Percentiles rank a stretch among this genome's conserved stretches.
These are phyloP conservation scores for Rhodofomes roseus DNA, from an alignment of 1,284 basidiomycete genomes.

Conservation along the genomic window DNA sequence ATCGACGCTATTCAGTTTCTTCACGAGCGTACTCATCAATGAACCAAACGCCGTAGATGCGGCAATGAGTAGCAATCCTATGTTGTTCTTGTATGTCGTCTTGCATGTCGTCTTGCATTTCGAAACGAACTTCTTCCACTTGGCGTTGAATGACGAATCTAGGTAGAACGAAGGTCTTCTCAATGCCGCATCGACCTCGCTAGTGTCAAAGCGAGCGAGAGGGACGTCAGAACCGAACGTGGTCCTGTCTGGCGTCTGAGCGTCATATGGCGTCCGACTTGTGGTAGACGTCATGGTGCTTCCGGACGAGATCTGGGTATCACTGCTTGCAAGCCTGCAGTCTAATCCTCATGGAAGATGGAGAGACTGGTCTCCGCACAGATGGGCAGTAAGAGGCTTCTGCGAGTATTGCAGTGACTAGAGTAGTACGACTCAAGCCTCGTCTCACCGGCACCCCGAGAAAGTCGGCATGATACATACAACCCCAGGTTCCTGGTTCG, in stretches of 20 bases:
- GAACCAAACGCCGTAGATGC: slow-evolving; percentile 60
- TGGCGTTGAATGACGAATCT: background rate
- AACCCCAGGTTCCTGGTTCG: too few species aligned
- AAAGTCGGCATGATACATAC: too few species aligned
- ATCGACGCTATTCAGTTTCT: slow-evolving; percentile 55
- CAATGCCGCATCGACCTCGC: background rate
- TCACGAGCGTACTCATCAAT: slow-evolving; percentile 58
- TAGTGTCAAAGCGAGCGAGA: slow-evolving; percentile 3
- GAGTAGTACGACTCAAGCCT: too few species aligned
- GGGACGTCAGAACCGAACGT: slow-evolving; percentile 6
- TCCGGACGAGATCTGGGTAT: too few species aligned
- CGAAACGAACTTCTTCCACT: slow-evolving; percentile 2
- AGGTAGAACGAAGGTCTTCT: background rate
- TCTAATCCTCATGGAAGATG: too few species aligned
- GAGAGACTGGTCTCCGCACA: too few species aligned
- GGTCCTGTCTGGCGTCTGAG: slow-evolving; percentile 5
- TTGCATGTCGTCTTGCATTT: slow-evolving; percentile 11
- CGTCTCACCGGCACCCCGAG: too few species aligned
- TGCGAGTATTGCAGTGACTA: too few species aligned
- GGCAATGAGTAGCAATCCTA: slow-evolving; percentile 59
- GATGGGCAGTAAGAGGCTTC: too few species aligned
- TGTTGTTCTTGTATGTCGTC: slow-evolving; percentile 37
- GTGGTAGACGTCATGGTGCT: background rate
- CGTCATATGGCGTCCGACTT: slow-evolving; percentile 6
- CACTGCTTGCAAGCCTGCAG: too few species aligned